A percentile compares a stretch with the other conserved stretches of the same genome.
These are phyloP conservation scores for Aspergillus taichungensis DNA, from an alignment of 495 filamentous ascomycete species.

Conservation along the genomic window DNA sequence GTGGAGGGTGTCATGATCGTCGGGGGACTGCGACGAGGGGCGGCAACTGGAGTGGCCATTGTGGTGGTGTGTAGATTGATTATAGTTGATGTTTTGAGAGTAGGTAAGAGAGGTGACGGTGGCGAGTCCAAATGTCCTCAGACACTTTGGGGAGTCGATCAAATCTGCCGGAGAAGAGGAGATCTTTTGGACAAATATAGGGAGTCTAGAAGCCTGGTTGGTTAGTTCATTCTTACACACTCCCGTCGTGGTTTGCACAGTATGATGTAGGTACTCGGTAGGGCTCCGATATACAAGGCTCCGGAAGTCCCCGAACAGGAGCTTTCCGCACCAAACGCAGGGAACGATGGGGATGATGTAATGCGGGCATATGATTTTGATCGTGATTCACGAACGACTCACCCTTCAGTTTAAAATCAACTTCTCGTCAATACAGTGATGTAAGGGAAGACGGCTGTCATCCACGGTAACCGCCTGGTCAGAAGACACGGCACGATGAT, in stretches of 20 bases:
- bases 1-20: slow-evolving; percentile 21
- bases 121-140: too few species aligned
- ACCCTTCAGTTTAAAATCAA: too few species aligned
- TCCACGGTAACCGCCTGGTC: too few species aligned
- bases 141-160: too few species aligned
- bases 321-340: background rate
- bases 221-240: background rate
- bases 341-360: background rate
- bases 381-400: too few species aligned
- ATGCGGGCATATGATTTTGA: background rate
- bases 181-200: too few species aligned
- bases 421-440: too few species aligned
- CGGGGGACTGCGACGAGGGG: slow-evolving; percentile 12
- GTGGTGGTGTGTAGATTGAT: slow-evolving; percentile 2
- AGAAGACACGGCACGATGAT: too few species aligned
- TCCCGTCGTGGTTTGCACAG: background rate
- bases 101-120: background rate
- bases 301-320: slow-evolving; percentile 1
- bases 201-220: background rate
- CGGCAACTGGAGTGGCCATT: slow-evolving; percentile 18
- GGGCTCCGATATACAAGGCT: background rate
- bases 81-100: slow-evolving; percentile 1
- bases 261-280: too few species aligned
- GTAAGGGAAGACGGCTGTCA: too few species aligned
- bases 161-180: too few species aligned